Conservation (phyloP, 1,284 basidiomycete genomes). For the Lignosus rhinocerotis region DNA sequence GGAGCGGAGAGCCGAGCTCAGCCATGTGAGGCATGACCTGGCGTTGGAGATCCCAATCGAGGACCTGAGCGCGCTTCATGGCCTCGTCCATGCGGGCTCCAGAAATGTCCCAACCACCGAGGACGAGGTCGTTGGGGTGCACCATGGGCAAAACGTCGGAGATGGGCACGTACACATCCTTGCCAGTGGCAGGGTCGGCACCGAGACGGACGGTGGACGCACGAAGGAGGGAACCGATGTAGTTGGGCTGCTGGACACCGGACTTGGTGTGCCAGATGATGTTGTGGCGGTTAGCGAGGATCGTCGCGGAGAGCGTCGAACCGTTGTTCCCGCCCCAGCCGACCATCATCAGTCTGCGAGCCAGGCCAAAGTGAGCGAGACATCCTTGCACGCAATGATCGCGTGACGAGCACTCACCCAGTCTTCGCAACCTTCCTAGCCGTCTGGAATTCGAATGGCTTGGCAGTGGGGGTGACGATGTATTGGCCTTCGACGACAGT, state of each 20-base stretch:
- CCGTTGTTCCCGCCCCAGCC: slow-evolving; percentile 98
- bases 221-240: slow-evolving; percentile 91
- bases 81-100: slow-evolving; percentile 84
- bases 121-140: slow-evolving; percentile 97
- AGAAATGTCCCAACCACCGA: slow-evolving; percentile 99
- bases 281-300: slow-evolving; percentile 95
- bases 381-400: slow-evolving; percentile 3
- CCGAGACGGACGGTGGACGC: slow-evolving; percentile 95
- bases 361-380: slow-evolving; percentile 14
- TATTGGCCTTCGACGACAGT: slow-evolving; percentile 71
- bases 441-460: slow-evolving; percentile 91
- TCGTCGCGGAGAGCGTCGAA: slow-evolving; percentile 90
- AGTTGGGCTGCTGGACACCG: slow-evolving; percentile 93
- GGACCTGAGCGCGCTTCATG: slow-evolving; percentile 91
- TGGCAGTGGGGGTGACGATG: slow-evolving; percentile 75
- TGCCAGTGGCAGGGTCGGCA: slow-evolving; percentile 78
- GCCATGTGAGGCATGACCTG: slow-evolving; percentile 90
- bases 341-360: slow-evolving; percentile 88
- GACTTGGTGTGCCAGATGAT: slow-evolving; percentile 96
- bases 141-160: slow-evolving; percentile 97
- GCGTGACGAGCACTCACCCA: slow-evolving; percentile 61
- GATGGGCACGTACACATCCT: slow-evolving; percentile 93
- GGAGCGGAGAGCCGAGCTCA: slow-evolving; percentile 81
- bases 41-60: slow-evolving; percentile 96
- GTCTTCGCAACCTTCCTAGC: slow-evolving; percentile 87